Evolutionary conservation across 1,139 yeast species (phyloP), one percentile per base, ranked within the genome.

Genomic region (Kodamaea alishanica): DNA sequence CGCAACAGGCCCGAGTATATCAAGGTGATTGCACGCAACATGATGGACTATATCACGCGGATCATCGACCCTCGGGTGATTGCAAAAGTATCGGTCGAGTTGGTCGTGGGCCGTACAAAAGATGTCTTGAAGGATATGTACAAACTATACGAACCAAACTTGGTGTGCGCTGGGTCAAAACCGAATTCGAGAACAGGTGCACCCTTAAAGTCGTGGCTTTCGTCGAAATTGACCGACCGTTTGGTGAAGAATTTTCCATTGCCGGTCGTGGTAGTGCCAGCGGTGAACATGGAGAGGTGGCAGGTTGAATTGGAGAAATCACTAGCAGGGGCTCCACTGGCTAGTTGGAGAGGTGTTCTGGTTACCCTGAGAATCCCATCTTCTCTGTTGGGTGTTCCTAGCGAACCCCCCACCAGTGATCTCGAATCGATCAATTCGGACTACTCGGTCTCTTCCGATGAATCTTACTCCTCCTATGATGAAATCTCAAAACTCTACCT

Each of bases 191-290:
- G 58, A 37, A 70, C 71, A 29, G 63, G 75, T 30, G 70, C 70
- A 1, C 84, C 83, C 9, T 61, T 79, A 15, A 67, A 75, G 38
- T 73, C 82, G 7, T 80, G 87, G 85, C 65, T 65, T 26, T 77
- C 85, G 2, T 75, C 79, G 10, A 70, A 78, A 45, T 56, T 84
- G 34, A 75, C 81, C 24, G 90, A 84, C 54, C 63, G 83, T 37
- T 61, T 84, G 37, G 82, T 81, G 27, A 77, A 76, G 44, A 69
- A 72, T 44, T 81, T 75, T 50, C 83, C 86, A 1, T 67, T 82
- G n/a, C 92, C 94, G 0, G 75, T 81, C 6, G 69, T 83, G 24
- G 73, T 83, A 26, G 83, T 79, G 0, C 89, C 92, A 0, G 81
- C 86, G 1, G 65, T 70, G 47, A 80, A 83, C 47, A 73, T 82